A percentile compares a stretch with the other conserved stretches of the same genome.
These are phyloP conservation scores for Pseudoturritis turrita DNA, from an alignment of 345 rosid genomes.

Conservation along the genomic window DNA sequence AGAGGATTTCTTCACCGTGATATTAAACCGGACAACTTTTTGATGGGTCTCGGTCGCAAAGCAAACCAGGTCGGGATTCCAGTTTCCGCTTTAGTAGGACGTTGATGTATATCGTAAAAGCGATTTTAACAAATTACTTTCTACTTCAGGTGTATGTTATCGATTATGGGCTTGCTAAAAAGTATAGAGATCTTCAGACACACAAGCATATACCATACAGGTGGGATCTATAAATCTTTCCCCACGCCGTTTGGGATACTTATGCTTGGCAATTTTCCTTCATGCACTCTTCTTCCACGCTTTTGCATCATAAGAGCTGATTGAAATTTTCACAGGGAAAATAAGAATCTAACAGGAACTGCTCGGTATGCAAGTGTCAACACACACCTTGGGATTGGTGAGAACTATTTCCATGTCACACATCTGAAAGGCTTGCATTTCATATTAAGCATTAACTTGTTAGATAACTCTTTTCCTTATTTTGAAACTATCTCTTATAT, in stretches of 20 bases:
- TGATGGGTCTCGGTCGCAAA: slow-evolving; percentile 93
- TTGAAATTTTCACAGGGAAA: slow-evolving; percentile 51
- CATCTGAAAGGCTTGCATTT: not conserved
- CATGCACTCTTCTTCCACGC: not conserved
- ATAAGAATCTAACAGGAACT: slow-evolving; percentile 89
- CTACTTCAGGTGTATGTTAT: slow-evolving; percentile 59
- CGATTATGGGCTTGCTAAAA: slow-evolving; percentile 89
- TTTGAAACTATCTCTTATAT: slow-evolving; percentile 5
- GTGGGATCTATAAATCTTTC: slow-evolving; percentile 32
- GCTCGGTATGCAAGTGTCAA: slow-evolving; percentile 95
- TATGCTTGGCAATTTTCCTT: not conserved
- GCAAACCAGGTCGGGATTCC: slow-evolving; percentile 63
- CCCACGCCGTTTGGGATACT: too few species aligned
- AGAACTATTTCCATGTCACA: slow-evolving; percentile 8
- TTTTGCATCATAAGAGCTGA: not conserved
- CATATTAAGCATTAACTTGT: not conserved
- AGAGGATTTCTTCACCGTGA: slow-evolving; percentile 93
- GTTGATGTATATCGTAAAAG: not conserved
- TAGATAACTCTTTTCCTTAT: not conserved
- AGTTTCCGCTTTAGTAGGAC: not conserved
- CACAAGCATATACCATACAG: slow-evolving; percentile 79
- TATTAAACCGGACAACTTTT: slow-evolving; percentile 87
- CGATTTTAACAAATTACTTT: not conserved
- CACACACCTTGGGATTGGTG: slow-evolving; percentile 94
- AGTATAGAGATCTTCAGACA: slow-evolving; percentile 80